Evolutionary conservation across 192 early-diverging fungal species (phyloP).

Genomic region (Pilaira anomala): DNA sequence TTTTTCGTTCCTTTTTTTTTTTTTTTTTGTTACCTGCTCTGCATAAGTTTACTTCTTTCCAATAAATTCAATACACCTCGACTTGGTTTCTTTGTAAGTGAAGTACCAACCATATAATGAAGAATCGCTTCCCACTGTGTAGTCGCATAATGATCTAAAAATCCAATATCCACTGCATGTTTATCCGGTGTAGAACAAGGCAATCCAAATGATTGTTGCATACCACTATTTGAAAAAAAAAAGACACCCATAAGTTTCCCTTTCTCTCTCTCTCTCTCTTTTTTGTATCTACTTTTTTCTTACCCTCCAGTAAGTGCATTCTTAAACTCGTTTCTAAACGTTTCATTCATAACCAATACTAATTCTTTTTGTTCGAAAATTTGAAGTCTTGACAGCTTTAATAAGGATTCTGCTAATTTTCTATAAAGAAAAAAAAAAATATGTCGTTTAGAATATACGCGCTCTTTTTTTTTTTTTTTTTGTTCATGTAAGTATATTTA

Average conservation of each 20-base stretch:
- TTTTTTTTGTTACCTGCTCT: constrained; percentile 32
- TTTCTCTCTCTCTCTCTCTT: not conserved
- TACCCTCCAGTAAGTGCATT: constrained; percentile 75
- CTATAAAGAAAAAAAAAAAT: constrained; percentile 37
- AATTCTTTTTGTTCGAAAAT: constrained; percentile 58
- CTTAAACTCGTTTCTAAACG: constrained; percentile 65
- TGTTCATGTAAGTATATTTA: constrained; percentile 5
- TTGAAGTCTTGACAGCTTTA: constrained; percentile 67
- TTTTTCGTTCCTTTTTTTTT: not conserved
- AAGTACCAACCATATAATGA: constrained; percentile 91
- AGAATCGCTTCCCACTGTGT: constrained; percentile 90
- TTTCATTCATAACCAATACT: constrained; percentile 57
- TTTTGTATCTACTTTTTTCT: not conserved
- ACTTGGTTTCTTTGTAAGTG: constrained; percentile 58
- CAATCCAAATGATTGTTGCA: constrained; percentile 85
- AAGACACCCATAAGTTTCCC: not conserved
- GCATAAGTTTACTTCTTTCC: constrained; percentile 76
- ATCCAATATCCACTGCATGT: constrained; percentile 61
- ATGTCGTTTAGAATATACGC: too few species aligned
- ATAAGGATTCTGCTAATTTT: constrained; percentile 60
- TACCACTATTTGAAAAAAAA: constrained; percentile 71
- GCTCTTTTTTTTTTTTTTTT: not conserved
- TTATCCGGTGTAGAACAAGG: constrained; percentile 58
- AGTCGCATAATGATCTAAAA: constrained; percentile 77
- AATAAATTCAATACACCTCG: constrained; percentile 72